phyloP scores from a whole-genome alignment of 495 filamentous ascomycete genomes.

The Lasiosphaeria hispida region DNA sequence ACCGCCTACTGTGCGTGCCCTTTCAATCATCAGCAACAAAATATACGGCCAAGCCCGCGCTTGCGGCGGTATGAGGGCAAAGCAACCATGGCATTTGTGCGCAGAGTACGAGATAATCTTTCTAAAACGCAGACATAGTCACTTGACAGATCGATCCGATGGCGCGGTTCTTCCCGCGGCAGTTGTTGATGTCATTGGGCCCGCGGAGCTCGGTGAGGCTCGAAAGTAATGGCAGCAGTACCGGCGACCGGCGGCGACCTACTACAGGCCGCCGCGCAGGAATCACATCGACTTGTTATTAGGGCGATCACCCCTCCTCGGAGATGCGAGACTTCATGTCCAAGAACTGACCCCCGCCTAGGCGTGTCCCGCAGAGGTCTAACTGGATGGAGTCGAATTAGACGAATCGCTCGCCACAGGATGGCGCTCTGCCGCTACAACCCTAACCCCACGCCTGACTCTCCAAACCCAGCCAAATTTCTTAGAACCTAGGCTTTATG shows the following conservation, averaged over 20 bases:
- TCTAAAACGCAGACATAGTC: no score
- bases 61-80: no score
- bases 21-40: no score
- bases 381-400: conserved; percentile 6
- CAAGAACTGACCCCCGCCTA: conserved; percentile 14
- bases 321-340: conserved; percentile 32
- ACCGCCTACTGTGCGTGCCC: no score
- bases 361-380: neutral
- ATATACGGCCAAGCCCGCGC: no score
- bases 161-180: neutral
- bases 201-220: neutral
- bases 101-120: no score
- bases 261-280: neutral
- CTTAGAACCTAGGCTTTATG: no score
- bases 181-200: neutral
- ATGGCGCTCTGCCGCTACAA: neutral
- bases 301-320: conserved; percentile 27
- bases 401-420: neutral
- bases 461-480: neutral
- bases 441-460: neutral
- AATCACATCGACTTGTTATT: neutral
- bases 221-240: neutral
- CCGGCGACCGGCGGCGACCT: neutral
- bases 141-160: neutral
- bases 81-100: no score